Evolutionary conservation across 805 yeast species (phyloP).

Genomic region (Hanseniaspora lindneri): DNA sequence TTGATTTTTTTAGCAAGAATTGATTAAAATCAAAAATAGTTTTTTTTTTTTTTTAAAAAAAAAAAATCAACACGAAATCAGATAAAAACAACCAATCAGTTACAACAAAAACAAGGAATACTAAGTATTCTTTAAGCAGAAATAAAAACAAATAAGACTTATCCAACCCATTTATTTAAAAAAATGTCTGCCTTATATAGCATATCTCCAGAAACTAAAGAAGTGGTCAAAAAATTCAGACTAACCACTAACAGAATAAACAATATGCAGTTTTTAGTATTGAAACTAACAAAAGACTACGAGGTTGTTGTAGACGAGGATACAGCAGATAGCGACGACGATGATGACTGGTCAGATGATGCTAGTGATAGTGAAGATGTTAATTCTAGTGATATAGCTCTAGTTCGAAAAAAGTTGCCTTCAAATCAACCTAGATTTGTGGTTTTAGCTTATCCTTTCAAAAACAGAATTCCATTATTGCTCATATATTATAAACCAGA

Average conservation of each 20-base stretch:
- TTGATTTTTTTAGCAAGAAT: too few species aligned
- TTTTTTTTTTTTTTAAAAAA: too few species aligned
- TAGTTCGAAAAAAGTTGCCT: slow-evolving; percentile 60
- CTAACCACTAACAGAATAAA: slow-evolving; percentile 56
- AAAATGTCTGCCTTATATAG: slow-evolving; percentile 43
- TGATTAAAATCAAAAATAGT: too few species aligned
- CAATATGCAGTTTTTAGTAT: slow-evolving; percentile 47
- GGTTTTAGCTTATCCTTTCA: slow-evolving; percentile 64
- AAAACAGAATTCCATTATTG: slow-evolving; percentile 56
- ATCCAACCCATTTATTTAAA: not conserved
- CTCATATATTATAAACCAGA: slow-evolving; percentile 81
- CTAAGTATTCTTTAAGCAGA: not conserved
- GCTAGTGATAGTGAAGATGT: slow-evolving; percentile 34
- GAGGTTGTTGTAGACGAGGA: slow-evolving; percentile 32
- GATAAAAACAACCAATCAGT: too few species aligned
- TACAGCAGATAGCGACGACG: slow-evolving; percentile 41
- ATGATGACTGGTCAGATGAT: slow-evolving; percentile 41
- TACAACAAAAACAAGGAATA: not conserved
- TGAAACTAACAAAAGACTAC: slow-evolving; percentile 27
- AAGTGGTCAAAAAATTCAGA: slow-evolving; percentile 57
- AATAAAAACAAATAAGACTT: not conserved
- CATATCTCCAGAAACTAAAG: slow-evolving; percentile 48
- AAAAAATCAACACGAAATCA: too few species aligned
- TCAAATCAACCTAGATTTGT: slow-evolving; percentile 70
- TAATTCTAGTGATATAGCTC: not conserved